Conservation (phyloP, 2,329 filamentous ascomycete species). For the Ophiocordyceps camponoti-saundersi region DNA sequence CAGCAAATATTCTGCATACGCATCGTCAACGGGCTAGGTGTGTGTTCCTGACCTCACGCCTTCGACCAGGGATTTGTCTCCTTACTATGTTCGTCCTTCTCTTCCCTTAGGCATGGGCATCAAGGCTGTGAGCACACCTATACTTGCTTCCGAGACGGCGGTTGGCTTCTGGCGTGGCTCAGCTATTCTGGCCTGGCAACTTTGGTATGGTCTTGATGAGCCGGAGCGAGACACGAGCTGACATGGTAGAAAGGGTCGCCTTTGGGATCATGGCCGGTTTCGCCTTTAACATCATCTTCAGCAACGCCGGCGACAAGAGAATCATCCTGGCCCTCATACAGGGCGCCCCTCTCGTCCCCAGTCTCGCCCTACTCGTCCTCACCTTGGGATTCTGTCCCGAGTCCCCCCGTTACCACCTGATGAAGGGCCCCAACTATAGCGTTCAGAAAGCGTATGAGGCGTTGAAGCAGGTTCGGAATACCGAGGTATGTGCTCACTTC, state of each 20-base stretch:
- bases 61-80: too few relatives aligned
- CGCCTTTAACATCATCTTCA: constrained; percentile 20
- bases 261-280: constrained; percentile 19
- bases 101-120: constrained; percentile 23
- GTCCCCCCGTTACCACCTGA: constrained; percentile 23
- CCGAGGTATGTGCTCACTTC: constrained; percentile 8
- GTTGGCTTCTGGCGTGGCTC: constrained; percentile 30
- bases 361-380: constrained; percentile 15
- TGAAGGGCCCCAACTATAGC: constrained; percentile 18
- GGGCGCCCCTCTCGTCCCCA: constrained; percentile 20
- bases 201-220: constrained; percentile 13
- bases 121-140: constrained; percentile 29
- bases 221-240: background rate
- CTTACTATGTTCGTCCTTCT: background rate
- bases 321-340: constrained; percentile 16
- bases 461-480: constrained; percentile 18
- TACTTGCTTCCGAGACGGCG: constrained; percentile 27
- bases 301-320: constrained; percentile 4
- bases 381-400: constrained; percentile 21
- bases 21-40: constrained; percentile 21
- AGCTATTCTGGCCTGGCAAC: constrained; percentile 28
- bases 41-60: too few relatives aligned
- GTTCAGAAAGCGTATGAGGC: constrained; percentile 19
- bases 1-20: constrained; percentile 15
- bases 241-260: constrained; percentile 10